A percentile compares a stretch with the other conserved stretches of the same genome.
phyloP scores from a whole-genome alignment of 306 rosid genomes.

The Acacia crassicarpa region DNA sequence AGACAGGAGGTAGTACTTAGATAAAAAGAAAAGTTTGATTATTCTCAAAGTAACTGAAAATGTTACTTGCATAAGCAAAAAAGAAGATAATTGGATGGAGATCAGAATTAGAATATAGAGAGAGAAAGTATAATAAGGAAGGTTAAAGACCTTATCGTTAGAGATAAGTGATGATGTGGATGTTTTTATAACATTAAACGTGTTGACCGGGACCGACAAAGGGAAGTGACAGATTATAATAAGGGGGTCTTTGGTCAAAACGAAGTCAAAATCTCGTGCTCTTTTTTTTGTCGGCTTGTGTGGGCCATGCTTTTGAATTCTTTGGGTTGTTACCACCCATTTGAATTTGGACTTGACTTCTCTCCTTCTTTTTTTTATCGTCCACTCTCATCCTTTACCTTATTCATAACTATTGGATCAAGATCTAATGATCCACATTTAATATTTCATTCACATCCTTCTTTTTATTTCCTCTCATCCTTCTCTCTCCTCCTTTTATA shows the following conservation, averaged over 20 bases:
- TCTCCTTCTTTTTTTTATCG: too few relatives aligned
- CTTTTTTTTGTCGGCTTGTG: slow-evolving; percentile 17
- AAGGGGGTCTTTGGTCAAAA: neutral
- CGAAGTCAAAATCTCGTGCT: slow-evolving; percentile 42
- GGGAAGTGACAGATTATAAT: slow-evolving; percentile 4
- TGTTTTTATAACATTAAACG: neutral
- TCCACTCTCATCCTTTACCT: too few relatives aligned
- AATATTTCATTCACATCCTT: too few relatives aligned
- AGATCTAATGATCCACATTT: too few relatives aligned
- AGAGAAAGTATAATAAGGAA: neutral
- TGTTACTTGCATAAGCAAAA: neutral
- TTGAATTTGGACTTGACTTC: too few relatives aligned
- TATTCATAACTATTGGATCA: too few relatives aligned
- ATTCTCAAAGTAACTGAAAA: neutral
- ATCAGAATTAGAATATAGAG: neutral
- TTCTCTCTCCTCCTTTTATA: too few relatives aligned
- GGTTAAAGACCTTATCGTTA: neutral
- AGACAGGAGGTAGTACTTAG: too few relatives aligned
- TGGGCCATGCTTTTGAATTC: slow-evolving; percentile 6
- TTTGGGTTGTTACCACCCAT: slow-evolving; percentile 3
- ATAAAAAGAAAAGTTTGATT: too few relatives aligned
- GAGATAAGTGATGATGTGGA: neutral
- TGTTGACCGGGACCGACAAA: slow-evolving; percentile 29
- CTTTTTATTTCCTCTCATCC: too few relatives aligned
- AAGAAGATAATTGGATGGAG: neutral